These are phyloP conservation scores for Danielia reshetovae DNA, from an alignment of 805 yeast species.

Conservation along the genomic window DNA sequence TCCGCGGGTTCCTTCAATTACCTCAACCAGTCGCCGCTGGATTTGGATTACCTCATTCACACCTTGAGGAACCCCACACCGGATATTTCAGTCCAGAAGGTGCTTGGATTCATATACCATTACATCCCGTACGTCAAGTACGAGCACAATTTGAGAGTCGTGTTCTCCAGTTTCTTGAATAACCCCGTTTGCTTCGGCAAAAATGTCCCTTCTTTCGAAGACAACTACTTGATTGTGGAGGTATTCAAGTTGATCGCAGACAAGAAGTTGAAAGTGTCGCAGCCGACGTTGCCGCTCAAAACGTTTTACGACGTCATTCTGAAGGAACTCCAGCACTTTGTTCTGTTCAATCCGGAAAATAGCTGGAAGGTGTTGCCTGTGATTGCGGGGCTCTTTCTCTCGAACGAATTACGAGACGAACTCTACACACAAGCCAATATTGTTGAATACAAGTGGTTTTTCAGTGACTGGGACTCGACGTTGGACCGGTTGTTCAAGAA, in stretches of 20 bases:
- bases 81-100: constrained; percentile 25
- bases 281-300: constrained; percentile 45
- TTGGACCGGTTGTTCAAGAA: constrained; percentile 25
- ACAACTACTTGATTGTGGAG: constrained; percentile 40
- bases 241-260: constrained; percentile 44
- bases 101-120: constrained; percentile 46
- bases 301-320: constrained; percentile 38
- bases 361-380: constrained; percentile 49
- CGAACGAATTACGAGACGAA: constrained; percentile 32
- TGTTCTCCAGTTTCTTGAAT: constrained; percentile 42
- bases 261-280: constrained; percentile 43
- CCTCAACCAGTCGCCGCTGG: constrained; percentile 26
- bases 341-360: constrained; percentile 25
- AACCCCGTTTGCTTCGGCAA: constrained; percentile 33
- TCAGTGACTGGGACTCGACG: constrained; percentile 32
- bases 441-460: constrained; percentile 28
- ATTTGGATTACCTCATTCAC: constrained; percentile 44
- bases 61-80: constrained; percentile 40
- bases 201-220: constrained; percentile 21
- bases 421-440: constrained; percentile 25
- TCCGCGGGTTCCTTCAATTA: neutral
- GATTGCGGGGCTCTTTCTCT: constrained; percentile 41
- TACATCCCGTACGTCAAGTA: constrained; percentile 49
- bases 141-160: constrained; percentile 41
- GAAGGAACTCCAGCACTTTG: constrained; percentile 32